Evolutionary conservation across 2,329 filamentous ascomycete species (phyloP), one percentile per base, ranked within the genome.

Genomic region (Colletotrichum sp.): DNA sequence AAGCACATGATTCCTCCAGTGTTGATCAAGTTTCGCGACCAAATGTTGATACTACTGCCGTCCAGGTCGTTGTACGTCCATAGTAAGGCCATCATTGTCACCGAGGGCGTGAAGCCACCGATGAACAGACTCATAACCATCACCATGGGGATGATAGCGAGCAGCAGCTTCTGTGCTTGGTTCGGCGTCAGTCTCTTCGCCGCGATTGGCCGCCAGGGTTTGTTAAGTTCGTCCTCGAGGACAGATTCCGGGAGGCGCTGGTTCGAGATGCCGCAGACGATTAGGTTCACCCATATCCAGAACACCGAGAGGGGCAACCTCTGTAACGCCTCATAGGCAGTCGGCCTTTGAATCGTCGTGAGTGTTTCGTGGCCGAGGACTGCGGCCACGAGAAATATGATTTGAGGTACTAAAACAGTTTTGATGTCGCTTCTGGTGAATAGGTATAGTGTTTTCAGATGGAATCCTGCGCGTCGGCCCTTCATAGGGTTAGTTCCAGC

Each of bases 351-450:
- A 1, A 4, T 4, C 3, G 64, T 73, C 1, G 70, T 69, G 9
- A 76, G 70, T 4, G 32, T 12, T 39, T 76, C 43, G 4, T 43
- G 34, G 32, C 70, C 59, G 6, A 76, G 63, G 15, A 74, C 65
- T 1, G 67, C 77, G 28, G 78, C 63, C 3, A 73, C 63, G 16
- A 78, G 80, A 60, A 84, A 83, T 10, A 81, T 72, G 48, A 74
- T 81, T 21, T 84, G 82, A 3, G 82, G 83, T 0, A 80, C 18
- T 15, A 83, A 77, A 21, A 84, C 80, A 10, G 82, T 84, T 36
- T 82, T 82, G 79, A 83, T 81, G 43, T 84, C 81, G 67, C 81
- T 82, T 65, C 80, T 82, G 1, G 82, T 83, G 30, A 84, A 84
- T 1, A 82, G 78, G 30, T 79, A 81, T 2, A 80, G 67, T 0